Evolutionary conservation across 2,329 filamentous ascomycete genomes (phyloP), one percentile per base, ranked within the genome.

Genomic region (Cryphonectria parasitica): DNA sequence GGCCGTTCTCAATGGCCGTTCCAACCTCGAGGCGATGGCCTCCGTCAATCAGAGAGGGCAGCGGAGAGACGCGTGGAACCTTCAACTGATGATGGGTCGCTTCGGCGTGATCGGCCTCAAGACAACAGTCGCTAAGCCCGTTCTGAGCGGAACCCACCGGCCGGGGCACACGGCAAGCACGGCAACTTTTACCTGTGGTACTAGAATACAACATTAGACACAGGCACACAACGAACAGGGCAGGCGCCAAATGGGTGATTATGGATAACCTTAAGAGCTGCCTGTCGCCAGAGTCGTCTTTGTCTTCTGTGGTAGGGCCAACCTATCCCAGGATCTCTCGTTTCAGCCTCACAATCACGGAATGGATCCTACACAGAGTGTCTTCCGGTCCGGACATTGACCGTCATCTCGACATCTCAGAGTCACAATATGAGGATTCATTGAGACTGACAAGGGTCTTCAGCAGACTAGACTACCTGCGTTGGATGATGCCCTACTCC

Each of bases 41-140:
- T 56, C 67, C 63, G 67, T 69, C 69, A 69, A 69, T 71, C 58
- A 69, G 62, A 60, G 67, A 39, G 45, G 60, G 52, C 62, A 66
- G 64, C 60, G 49, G 45, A 60, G 56, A 45, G 36, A 69, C 62
- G 54, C 60, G 67, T 66, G 63, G 70, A 64, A 15, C 36, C 54
- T 60, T 41, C 11, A 22, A 49, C 25, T 60, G 25, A 39, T 39
- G 43, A 71, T 49, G 43, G 61, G 67, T 64, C 56, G 56, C 63
- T 43, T 71, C 63, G 70, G 64, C 62, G 64, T 61, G 54, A 63
- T 71, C 67, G 70, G 70, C 64, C 39, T 69, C 67, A 39, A 13
- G 67, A 28, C 52, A 28, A 64, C 36, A n/a, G 19, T n/a, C n/a
- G 64, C 67, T 69, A 67, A 64, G 34, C 70, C 28, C 64, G 64